A percentile compares a stretch with the other conserved stretches of the same genome.
These are phyloP conservation scores for Rhododendron henanense DNA, from an alignment of 148 eudicot species.

Conservation along the genomic window DNA sequence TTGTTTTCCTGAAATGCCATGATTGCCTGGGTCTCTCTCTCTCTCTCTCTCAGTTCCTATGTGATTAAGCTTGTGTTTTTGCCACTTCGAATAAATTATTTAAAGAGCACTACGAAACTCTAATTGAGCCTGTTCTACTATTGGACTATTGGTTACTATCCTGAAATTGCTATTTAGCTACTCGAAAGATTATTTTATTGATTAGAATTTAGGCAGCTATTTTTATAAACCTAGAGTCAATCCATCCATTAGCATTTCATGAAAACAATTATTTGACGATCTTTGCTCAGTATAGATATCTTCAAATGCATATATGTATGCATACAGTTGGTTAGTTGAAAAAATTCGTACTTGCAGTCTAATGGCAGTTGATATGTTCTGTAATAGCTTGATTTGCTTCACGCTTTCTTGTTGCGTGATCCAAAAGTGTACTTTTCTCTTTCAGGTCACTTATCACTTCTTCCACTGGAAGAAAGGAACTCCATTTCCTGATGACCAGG, in stretches of 20 bases:
- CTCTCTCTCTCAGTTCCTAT: not conserved
- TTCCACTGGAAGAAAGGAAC: slow-evolving; percentile 97
- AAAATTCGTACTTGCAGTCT: not conserved
- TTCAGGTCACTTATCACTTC: slow-evolving; percentile 74
- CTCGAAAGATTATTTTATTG: not conserved
- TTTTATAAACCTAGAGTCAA: not conserved
- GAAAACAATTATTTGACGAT: not conserved
- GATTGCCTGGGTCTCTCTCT: not conserved
- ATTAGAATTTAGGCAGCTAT: not conserved
- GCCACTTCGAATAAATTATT: not conserved
- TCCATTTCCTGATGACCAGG: slow-evolving; percentile 93
- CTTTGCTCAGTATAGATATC: not conserved
- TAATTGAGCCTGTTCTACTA: not conserved
- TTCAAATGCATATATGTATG: not conserved
- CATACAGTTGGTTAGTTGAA: no score
- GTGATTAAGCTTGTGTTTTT: not conserved
- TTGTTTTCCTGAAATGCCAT: not conserved
- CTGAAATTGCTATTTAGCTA: not conserved
- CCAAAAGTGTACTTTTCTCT: slow-evolving; percentile 5
- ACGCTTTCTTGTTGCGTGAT: not conserved
- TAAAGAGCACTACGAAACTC: not conserved
- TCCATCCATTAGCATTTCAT: not conserved
- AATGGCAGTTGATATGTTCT: slow-evolving; percentile 3
- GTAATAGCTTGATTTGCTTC: not conserved
- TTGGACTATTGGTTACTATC: not conserved